Base-by-base conservation (phyloP, 306 rosid species). In the Casuarina glauca region DNA sequence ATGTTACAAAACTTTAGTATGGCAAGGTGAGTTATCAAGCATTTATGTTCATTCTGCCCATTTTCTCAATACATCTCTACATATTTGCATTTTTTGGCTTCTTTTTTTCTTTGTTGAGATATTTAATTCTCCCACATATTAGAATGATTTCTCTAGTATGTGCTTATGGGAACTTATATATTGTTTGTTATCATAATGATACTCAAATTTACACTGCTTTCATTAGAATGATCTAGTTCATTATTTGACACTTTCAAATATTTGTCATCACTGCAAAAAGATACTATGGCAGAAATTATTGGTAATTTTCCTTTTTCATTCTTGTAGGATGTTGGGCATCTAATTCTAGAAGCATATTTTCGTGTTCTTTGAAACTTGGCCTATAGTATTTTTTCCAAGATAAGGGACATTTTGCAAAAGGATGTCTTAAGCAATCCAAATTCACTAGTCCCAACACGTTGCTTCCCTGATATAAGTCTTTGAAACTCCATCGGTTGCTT, bases 271-370 rank as follows among this genome's bases (percentile, higher is more conserved):
- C 26, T 20, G 26, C 26, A 20, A 20, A 41, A 17, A 54, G 54
- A 69, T 49, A 17, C 9, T 53, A n/a, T 73, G 19, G 62, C 71
- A 38, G 62, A 53, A 57, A 64, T 74, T 13, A 44, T 38, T 35
- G 12, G n/a, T 84, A 66, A 79, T 74, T 76, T 17, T 69, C 1
- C 74, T 16, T 82, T 51, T 78, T 32, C 44, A 74, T 82, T 62
- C 82, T 0, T 69, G 71, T 81, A 95, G 98, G 98, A 95, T 78
- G 85, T 92, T 73, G 98, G 97, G 36, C 91, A 88, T 78, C 84
- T 90, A 60, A 88, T 95, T 81, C 63, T 92, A 83, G 98, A 95
- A 80, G 96, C 97, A 2, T 95, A 95, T 85, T 95, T 97, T 16
- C 86, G 97, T 76, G 97, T 91, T 77, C 84, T 95, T 74, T 93